Base-by-base conservation (phyloP, 2,329 filamentous ascomycete genomes). In the Aureobasidium sp. region DNA sequence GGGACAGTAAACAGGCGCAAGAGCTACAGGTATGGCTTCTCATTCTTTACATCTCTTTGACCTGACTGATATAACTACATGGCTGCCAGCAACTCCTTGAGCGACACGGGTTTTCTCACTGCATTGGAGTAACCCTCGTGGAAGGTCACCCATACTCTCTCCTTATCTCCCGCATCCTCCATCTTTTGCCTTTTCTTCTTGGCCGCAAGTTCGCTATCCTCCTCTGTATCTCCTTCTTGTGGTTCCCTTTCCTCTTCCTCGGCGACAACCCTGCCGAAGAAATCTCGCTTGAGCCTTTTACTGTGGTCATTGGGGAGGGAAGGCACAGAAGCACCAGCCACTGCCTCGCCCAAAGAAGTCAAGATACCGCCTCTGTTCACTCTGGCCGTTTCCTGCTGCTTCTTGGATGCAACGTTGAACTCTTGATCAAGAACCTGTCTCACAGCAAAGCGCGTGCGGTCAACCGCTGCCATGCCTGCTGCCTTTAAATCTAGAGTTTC, bases 341-440 rank as follows among this genome's bases (percentile, higher is more conserved):
- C 68, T 22, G 62, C 50, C 59, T 65, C 35, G 33, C 66, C 48
- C 9, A 66, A 67, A 3, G 67, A 67, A 5, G 22, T 24, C 19
- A 67, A 50, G 62, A 67, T 68, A 59, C 69, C 74, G 67, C 71
- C 76, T 67, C 79, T 83, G 9, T 85, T 84, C 68, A 89, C 84
- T 1, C 89, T 79, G 0, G 85, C 81, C 4, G 84, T 81, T 64
- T 84, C 84, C 54, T 89, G 87, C 15, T 87, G 85, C 37, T 85
- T 78, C 33, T 82, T 77, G 14, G 87, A 82, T 52, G 90, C 87
- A 70, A 88, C 90, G 64, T 84, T 85, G 68, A 93, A 89, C 73
- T 97, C 93, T 72, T 94, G 90, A 70, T 96, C 91, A 1, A 99
- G 81, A 9, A 97, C 92, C 73, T 97, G 93, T 24, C 94, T 86